phyloP scores from a whole-genome alignment of 1,284 basidiomycete genomes.

The Ceratobasidium sp. region DNA sequence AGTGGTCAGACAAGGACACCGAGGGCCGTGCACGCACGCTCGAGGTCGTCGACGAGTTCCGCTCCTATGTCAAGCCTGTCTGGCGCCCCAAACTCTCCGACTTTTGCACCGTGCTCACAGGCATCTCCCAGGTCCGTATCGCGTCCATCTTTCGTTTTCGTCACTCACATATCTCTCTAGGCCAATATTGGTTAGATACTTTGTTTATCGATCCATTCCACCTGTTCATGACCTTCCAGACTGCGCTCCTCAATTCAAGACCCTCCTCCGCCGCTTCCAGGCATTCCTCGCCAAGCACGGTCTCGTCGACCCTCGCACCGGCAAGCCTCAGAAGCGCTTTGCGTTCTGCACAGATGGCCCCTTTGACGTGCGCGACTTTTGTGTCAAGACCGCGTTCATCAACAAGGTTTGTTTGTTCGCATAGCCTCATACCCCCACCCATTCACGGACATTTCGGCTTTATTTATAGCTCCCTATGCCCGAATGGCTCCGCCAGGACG shows the following conservation, averaged over 20 bases:
- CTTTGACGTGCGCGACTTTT: constrained; percentile 84
- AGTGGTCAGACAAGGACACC: constrained; percentile 72
- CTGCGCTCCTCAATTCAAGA: constrained; percentile 17
- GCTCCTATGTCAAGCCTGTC: constrained; percentile 85
- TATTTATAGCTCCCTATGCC: constrained; percentile 68
- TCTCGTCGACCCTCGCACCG: constrained; percentile 65
- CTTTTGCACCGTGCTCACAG: constrained; percentile 89
- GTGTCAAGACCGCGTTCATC: constrained; percentile 81
- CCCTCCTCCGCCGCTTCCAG: constrained; percentile 20
- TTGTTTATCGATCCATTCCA: constrained; percentile 68
- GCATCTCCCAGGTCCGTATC: constrained; percentile 82
- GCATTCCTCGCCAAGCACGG: constrained; percentile 51
- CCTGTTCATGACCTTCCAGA: neutral
- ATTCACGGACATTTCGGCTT: neutral
- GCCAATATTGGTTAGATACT: constrained; percentile 81
- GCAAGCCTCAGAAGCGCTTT: constrained; percentile 62
- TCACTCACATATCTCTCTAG: constrained; percentile 54
- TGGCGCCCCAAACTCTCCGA: constrained; percentile 82
- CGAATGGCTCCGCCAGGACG: constrained; percentile 69
- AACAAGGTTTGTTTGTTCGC: constrained; percentile 62
- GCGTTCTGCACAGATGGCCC: constrained; percentile 69
- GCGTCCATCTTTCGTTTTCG: constrained; percentile 2
- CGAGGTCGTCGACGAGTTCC: constrained; percentile 79
- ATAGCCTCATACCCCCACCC: constrained; percentile 48
- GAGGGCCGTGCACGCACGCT: constrained; percentile 64